Conservation (phyloP, 1,284 basidiomycete species). For the Cystobasidium sp. region DNA sequence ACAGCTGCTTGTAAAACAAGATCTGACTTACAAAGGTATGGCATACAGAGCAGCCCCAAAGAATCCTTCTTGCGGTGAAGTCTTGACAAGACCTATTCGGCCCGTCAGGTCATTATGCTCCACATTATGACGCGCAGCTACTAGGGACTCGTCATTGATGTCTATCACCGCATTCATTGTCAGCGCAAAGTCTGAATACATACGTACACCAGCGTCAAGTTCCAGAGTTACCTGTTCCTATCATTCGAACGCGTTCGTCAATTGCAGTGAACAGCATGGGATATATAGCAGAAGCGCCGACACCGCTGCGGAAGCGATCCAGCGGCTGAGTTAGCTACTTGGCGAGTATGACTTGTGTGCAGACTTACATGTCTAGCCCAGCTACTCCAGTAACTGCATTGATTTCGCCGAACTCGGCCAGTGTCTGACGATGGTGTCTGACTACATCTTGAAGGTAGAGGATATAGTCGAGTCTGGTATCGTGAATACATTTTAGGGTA, state of each 20-base stretch:
- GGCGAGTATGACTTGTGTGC: background rate
- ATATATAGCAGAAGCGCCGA: constrained; percentile 88
- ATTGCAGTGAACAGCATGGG: constrained; percentile 72
- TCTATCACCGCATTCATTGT: background rate
- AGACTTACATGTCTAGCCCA: constrained; percentile 61
- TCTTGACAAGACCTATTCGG: constrained; percentile 63
- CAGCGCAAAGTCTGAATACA: background rate
- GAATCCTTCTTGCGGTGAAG: constrained; percentile 60
- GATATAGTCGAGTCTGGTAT: constrained; percentile 37
- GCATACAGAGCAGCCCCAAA: constrained; percentile 61
- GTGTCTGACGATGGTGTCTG: background rate
- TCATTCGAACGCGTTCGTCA: constrained; percentile 65
- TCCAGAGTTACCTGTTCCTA: constrained; percentile 68
- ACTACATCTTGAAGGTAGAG: constrained; percentile 36
- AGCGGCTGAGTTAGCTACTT: background rate
- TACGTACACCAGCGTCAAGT: background rate
- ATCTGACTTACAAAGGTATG: constrained; percentile 13
- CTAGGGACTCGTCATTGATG: constrained; percentile 64
- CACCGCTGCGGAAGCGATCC: constrained; percentile 66
- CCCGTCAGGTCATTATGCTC: constrained; percentile 63
- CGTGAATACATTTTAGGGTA: constrained; percentile 7
- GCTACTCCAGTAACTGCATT: constrained; percentile 43
- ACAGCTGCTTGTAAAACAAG: background rate
- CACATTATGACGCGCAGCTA: constrained; percentile 65
- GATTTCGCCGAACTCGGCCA: background rate